Evolutionary conservation across 2,329 filamentous ascomycete genomes (phyloP).

Genomic region (Teratosphaeria gauchensis): DNA sequence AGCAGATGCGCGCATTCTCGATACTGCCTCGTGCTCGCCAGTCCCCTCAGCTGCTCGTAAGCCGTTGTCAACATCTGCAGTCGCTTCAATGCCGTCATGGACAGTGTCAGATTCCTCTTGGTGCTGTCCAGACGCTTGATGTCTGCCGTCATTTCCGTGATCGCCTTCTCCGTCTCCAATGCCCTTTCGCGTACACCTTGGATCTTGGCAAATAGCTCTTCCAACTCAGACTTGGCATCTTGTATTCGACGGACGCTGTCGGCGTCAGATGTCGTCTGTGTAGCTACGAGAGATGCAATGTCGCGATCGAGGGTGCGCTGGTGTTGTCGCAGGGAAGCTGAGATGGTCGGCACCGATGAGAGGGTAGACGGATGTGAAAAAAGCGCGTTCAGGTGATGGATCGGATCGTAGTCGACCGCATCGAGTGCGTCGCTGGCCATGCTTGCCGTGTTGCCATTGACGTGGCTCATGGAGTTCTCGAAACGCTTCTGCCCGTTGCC

Average conservation of each 20-base stretch:
- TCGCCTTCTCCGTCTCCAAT: slow-evolving; percentile 85
- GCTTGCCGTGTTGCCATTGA: background rate
- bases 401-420: slow-evolving; percentile 75
- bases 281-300: slow-evolving; percentile 60
- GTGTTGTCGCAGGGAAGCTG: slow-evolving; percentile 61
- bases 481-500: no score
- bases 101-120: slow-evolving; percentile 90
- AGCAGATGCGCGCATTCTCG: slow-evolving; percentile 87
- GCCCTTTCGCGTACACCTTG: slow-evolving; percentile 84
- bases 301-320: slow-evolving; percentile 74
- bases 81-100: slow-evolving; percentile 94
- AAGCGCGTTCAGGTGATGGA: slow-evolving; percentile 84
- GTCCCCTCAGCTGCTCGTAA: slow-evolving; percentile 84
- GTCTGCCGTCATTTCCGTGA: slow-evolving; percentile 97
- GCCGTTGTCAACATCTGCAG: slow-evolving; percentile 98
- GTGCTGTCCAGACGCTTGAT: slow-evolving; percentile 96
- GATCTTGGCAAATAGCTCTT: slow-evolving; percentile 85
- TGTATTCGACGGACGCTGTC: slow-evolving; percentile 88
- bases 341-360: slow-evolving; percentile 63
- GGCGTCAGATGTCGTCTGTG: slow-evolving; percentile 75
- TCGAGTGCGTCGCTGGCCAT: background rate
- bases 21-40: slow-evolving; percentile 82
- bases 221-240: slow-evolving; percentile 79
- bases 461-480: no score
- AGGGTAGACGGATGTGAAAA: slow-evolving; percentile 86